Evolutionary conservation across 495 filamentous ascomycete genomes (phyloP).

Genomic region (Paragyromitra xinjiangensis): DNA sequence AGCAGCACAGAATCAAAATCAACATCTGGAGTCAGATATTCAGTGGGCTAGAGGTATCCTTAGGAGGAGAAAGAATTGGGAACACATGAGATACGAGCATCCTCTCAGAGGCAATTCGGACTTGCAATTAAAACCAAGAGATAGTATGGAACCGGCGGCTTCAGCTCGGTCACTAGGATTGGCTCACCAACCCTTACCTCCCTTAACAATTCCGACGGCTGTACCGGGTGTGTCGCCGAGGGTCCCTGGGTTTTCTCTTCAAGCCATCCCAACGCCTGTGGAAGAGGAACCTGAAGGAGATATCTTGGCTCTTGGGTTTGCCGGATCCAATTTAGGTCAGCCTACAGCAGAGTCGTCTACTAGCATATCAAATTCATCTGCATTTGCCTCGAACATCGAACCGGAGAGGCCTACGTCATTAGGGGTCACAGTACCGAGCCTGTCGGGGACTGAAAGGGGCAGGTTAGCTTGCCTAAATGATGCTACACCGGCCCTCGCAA

Average conservation of each 20-base stretch:
- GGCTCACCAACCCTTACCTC: constrained; percentile 6
- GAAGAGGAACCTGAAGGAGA: constrained; percentile 46
- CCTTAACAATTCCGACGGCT: background rate
- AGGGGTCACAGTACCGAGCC: background rate
- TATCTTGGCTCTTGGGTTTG: background rate
- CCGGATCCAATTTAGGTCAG: background rate
- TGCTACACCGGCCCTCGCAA: background rate
- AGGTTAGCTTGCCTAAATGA: background rate
- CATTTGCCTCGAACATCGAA: background rate
- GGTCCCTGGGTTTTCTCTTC: constrained; percentile 29
- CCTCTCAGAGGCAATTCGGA: constrained; percentile 28
- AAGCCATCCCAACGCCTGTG: constrained; percentile 38
- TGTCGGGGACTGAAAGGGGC: too few species aligned
- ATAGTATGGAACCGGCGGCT: constrained; percentile 12
- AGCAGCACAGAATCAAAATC: background rate
- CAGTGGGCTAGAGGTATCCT: constrained; percentile 46
- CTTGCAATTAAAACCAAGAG: constrained; percentile 13
- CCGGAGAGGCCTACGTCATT: background rate
- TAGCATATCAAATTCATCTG: background rate
- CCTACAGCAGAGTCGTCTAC: background rate
- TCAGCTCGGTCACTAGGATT: background rate
- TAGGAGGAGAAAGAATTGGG: constrained; percentile 37
- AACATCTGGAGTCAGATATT: constrained; percentile 30
- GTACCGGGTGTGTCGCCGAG: constrained; percentile 21
- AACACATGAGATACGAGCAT: constrained; percentile 28